Conservation (phyloP, 2,329 filamentous ascomycete species). For the Capronia coronata region DNA sequence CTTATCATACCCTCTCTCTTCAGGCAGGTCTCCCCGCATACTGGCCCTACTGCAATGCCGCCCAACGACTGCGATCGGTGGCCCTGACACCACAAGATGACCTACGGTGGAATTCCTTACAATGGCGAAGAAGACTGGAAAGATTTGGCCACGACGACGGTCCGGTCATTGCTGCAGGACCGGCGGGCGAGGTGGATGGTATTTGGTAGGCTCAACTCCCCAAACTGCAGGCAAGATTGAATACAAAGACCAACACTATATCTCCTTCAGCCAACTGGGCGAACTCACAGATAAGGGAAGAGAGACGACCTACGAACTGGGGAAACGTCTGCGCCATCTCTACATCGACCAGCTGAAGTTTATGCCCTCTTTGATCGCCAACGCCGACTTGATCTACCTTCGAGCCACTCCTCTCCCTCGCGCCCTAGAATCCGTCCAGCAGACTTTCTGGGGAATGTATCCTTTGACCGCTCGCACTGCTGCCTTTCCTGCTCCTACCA, state of each 20-base stretch:
- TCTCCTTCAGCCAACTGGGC: constrained; percentile 43
- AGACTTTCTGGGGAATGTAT: constrained; percentile 69
- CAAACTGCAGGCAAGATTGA: neutral
- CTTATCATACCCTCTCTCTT: constrained; percentile 23
- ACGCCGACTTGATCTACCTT: constrained; percentile 60
- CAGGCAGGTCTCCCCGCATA: constrained; percentile 48
- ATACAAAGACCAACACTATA: constrained; percentile 3
- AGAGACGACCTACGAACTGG: constrained; percentile 63
- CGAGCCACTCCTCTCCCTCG: constrained; percentile 68
- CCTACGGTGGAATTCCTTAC: constrained; percentile 52
- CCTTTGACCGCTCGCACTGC: constrained; percentile 48
- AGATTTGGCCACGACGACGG: constrained; percentile 66
- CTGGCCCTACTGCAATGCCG: constrained; percentile 88
- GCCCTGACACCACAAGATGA: constrained; percentile 50
- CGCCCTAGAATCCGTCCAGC: constrained; percentile 70
- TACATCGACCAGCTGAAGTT: constrained; percentile 71
- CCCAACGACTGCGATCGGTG: constrained; percentile 61
- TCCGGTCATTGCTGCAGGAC: constrained; percentile 63
- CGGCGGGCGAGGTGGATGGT: constrained; percentile 63
- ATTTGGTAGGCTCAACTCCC: constrained; percentile 56
- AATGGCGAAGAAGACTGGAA: constrained; percentile 69
- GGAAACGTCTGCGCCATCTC: constrained; percentile 60
- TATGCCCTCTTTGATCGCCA: constrained; percentile 54
- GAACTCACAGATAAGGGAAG: constrained; percentile 71
- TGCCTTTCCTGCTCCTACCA: constrained; percentile 56